phyloP scores from a whole-genome alignment of 208 protist genomes.

The Kentomonas sorsogonicus region DNA sequence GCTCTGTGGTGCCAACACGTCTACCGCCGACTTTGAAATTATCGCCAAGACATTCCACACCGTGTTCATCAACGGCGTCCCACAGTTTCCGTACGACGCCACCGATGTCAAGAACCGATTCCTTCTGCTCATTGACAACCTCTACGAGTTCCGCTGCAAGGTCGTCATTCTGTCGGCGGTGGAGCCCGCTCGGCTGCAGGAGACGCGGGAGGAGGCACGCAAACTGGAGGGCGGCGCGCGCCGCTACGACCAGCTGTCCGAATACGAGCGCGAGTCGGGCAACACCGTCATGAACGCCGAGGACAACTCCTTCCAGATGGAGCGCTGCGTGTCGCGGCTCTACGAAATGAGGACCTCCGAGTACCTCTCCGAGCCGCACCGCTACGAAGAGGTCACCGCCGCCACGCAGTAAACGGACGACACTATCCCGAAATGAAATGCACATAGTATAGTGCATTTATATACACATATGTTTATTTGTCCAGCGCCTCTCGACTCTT shows the following conservation, averaged over 20 bases:
- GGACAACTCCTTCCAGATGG: constrained; percentile 84
- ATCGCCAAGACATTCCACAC: constrained; percentile 87
- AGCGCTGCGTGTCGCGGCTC: constrained; percentile 78
- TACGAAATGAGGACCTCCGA: constrained; percentile 86
- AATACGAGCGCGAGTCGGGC: constrained; percentile 70
- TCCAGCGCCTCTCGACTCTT: too few relatives aligned
- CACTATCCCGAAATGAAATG: background rate
- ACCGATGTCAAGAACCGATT: constrained; percentile 84
- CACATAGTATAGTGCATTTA: constrained; percentile 10
- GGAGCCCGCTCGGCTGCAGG: constrained; percentile 45
- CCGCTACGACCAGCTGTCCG: constrained; percentile 40
- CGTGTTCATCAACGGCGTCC: constrained; percentile 81
- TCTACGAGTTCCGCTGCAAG: constrained; percentile 85
- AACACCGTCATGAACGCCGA: constrained; percentile 54
- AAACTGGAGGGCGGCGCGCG: constrained; percentile 13
- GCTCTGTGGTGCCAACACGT: constrained; percentile 63
- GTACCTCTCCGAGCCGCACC: constrained; percentile 72
- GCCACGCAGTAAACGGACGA: constrained; percentile 4
- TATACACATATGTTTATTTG: constrained; percentile 7
- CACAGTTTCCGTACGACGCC: constrained; percentile 65
- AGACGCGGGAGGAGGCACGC: constrained; percentile 22
- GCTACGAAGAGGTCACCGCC: constrained; percentile 35
- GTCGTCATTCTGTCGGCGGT: constrained; percentile 69
- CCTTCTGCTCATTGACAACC: constrained; percentile 82
- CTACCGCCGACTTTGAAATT: constrained; percentile 78